Percentiles rank a stretch among this genome's conserved stretches.
These are phyloP conservation scores for Thielaviopsis punctulata DNA, from an alignment of 2,329 filamentous ascomycete species.

Conservation along the genomic window DNA sequence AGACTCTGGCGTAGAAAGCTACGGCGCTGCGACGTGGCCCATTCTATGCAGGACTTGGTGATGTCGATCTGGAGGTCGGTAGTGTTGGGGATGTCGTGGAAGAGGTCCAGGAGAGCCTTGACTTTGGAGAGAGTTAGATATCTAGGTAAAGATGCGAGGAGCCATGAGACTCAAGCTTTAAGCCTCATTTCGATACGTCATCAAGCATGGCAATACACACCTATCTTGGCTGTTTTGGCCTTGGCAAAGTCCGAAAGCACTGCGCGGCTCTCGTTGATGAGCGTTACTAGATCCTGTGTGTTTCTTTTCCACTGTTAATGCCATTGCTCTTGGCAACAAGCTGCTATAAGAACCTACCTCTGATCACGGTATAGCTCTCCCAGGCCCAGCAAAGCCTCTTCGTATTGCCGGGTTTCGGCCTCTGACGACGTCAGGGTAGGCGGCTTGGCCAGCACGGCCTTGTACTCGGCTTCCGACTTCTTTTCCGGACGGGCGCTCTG, in stretches of 20 bases:
- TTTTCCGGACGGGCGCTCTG: slow-evolving; percentile 4
- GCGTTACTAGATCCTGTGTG: slow-evolving; percentile 67
- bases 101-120: slow-evolving; percentile 88
- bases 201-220: slow-evolving; percentile 34
- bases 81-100: slow-evolving; percentile 83
- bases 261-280: slow-evolving; percentile 78
- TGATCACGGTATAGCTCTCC: slow-evolving; percentile 87
- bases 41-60: slow-evolving; percentile 98
- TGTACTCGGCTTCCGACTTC: slow-evolving; percentile 77
- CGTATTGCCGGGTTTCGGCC: slow-evolving; percentile 77
- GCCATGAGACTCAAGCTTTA: too few relatives aligned
- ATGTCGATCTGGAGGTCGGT: slow-evolving; percentile 87
- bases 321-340: slow-evolving; percentile 1
- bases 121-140: slow-evolving; percentile 36
- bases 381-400: slow-evolving; percentile 70
- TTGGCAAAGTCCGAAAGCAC: slow-evolving; percentile 94
- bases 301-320: slow-evolving; percentile 35
- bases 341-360: slow-evolving; percentile 31
- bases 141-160: too few relatives aligned
- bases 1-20: slow-evolving; percentile 96
- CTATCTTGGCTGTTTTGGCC: slow-evolving; percentile 94
- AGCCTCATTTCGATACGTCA: too few relatives aligned
- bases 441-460: slow-evolving; percentile 72
- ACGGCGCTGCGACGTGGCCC: slow-evolving; percentile 86
- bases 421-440: slow-evolving; percentile 63